phyloP scores from a whole-genome alignment of 1,284 basidiomycete species.

The Ustilago sp. region DNA sequence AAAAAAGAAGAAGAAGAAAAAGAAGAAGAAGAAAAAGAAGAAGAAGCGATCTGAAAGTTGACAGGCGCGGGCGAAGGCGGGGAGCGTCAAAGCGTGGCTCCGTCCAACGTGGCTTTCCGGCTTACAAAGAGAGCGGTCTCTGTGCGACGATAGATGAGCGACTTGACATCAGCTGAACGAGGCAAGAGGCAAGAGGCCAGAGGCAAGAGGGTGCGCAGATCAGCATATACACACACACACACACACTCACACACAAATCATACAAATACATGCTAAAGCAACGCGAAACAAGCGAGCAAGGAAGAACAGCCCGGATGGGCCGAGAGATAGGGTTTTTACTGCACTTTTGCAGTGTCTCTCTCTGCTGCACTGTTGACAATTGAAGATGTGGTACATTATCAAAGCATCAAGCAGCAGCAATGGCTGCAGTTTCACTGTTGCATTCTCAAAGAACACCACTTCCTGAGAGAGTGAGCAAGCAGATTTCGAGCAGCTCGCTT shows the following conservation, averaged over 20 bases:
- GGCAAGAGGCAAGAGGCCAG: neutral
- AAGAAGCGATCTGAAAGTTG: neutral
- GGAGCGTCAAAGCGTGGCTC: neutral
- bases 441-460: neutral
- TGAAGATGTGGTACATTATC: too few relatives aligned
- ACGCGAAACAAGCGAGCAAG: neutral
- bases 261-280: neutral
- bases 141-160: neutral
- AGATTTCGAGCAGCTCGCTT: constrained; percentile 3
- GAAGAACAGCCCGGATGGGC: constrained; percentile 1
- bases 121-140: neutral
- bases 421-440: constrained; percentile 3
- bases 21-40: neutral
- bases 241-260: too few relatives aligned
- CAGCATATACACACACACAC: neutral
- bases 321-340: neutral
- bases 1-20: too few relatives aligned
- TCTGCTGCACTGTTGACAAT: too few relatives aligned
- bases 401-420: neutral
- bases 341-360: neutral
- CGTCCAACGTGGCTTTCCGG: neutral
- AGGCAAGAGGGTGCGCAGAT: neutral
- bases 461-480: neutral
- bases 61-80: constrained; percentile 3
- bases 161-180: neutral